Evolutionary conservation across 164 flowering plant genomes (phyloP).

Genomic region (Malania oleifera): DNA sequence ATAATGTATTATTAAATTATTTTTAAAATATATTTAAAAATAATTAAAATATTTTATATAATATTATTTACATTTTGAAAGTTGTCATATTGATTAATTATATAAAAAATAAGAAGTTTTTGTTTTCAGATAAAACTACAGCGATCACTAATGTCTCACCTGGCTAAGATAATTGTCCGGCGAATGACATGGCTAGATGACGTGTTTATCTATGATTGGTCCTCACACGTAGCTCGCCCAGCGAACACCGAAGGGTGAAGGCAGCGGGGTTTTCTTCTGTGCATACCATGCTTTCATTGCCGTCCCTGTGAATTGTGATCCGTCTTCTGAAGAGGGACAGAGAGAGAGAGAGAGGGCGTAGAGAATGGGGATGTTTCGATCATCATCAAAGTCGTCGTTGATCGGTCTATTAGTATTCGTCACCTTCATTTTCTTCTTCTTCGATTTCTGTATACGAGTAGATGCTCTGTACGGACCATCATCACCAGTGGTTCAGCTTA

Average conservation of each 20-base stretch:
- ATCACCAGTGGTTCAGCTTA: slow-evolving; percentile 80
- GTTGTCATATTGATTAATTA: too few species aligned
- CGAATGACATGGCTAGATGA: too few species aligned
- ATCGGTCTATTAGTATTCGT: slow-evolving; percentile 5
- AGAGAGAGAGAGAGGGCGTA: slow-evolving; percentile 15
- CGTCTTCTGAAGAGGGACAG: not conserved
- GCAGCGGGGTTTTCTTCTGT: slow-evolving; percentile 7
- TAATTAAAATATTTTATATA: too few species aligned
- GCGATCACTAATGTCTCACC: too few species aligned
- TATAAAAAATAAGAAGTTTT: too few species aligned
- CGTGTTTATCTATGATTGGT: too few species aligned
- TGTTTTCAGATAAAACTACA: too few species aligned
- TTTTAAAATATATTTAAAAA: too few species aligned
- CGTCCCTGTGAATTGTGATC: not conserved
- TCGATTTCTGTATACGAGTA: slow-evolving; percentile 13
- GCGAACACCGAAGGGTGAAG: not conserved
- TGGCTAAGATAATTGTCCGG: too few species aligned
- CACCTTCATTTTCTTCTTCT: slow-evolving; percentile 10
- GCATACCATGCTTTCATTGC: slow-evolving; percentile 4
- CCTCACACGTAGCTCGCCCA: slow-evolving; percentile 25
- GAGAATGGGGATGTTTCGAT: slow-evolving; percentile 19
- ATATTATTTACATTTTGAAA: too few species aligned
- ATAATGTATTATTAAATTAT: too few species aligned
- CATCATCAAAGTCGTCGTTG: slow-evolving; percentile 1
- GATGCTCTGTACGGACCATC: slow-evolving; percentile 72